Evolutionary conservation across 2,329 filamentous ascomycete species (phyloP).

Genomic region (Cytospora chrysosperma): DNA sequence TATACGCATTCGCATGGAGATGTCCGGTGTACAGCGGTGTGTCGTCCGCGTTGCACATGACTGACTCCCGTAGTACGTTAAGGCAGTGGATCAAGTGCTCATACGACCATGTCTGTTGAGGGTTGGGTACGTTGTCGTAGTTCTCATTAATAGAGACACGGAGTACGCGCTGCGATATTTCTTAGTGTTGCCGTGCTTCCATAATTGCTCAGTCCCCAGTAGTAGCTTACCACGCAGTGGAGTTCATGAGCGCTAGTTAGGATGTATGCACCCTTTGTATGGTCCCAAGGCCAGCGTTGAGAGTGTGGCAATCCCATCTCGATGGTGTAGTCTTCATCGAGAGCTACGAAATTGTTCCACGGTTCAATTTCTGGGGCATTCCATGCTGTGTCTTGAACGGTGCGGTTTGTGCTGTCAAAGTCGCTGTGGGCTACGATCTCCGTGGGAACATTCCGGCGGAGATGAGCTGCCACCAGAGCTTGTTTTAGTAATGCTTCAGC

Average conservation of each 20-base stretch:
- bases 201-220: not conserved
- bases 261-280: constrained; percentile 25
- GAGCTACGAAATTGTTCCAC: constrained; percentile 24
- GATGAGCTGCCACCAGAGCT: constrained; percentile 10
- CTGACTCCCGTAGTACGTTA: constrained; percentile 23
- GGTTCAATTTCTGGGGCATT: constrained; percentile 20
- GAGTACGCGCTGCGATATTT: constrained; percentile 17
- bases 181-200: not conserved
- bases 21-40: constrained; percentile 24
- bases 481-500: not conserved
- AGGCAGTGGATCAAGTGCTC: constrained; percentile 25
- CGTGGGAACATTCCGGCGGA: constrained; percentile 25
- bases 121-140: constrained; percentile 22
- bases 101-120: constrained; percentile 23
- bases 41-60: constrained; percentile 26
- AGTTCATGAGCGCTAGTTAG: constrained; percentile 25
- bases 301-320: constrained; percentile 20
- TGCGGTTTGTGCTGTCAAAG: constrained; percentile 24
- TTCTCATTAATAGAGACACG: constrained; percentile 21
- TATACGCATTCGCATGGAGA: constrained; percentile 24
- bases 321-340: constrained; percentile 23
- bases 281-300: constrained; percentile 26
- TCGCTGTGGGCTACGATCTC: constrained; percentile 12
- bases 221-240: constrained; percentile 25
- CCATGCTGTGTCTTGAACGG: constrained; percentile 24